Base-by-base conservation (phyloP, 2,329 filamentous ascomycete species). In the Alternaria conjuncta region DNA sequence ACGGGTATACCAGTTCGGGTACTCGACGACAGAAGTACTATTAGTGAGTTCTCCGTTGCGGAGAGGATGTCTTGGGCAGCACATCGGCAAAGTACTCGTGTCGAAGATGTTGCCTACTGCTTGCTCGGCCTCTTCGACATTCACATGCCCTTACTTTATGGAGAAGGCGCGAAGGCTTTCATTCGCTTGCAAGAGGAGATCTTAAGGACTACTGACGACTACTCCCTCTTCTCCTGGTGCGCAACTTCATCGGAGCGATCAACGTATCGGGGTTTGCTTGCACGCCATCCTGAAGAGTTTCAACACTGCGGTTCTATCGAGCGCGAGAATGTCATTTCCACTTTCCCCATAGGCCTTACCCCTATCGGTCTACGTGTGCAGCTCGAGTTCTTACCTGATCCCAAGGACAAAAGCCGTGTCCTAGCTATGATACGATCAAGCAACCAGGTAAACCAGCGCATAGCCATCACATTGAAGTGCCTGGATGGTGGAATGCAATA, bases 401-500 rank as follows among this genome's bases (percentile, higher is more conserved):
- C 68, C 1, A 55, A 64, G 10, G 67, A 73, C 41, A 64, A 61
- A 21, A 67, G 54, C 2, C 60, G 64, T 18, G 55, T 65, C 11
- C 59, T 73, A 1, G 73, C 66, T 5, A 60, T 75, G 32, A 66
- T 74, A 9, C 71, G 71, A 2, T 71, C 71, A 3, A 69, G 59
- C 51, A 72, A 73, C 21, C 18, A 64, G 12, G 59, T 73, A 49
- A 72, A 70, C 23, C 71, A 73, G 36, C 66, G 73, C 11, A 53
- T 75, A 11, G 73, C 71, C 12, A 73, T 75, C 8, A 57, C 63
- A 12, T 57, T 74, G 4, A 74, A 69, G 15, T 69, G 69, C 25
- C 55, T 75, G 3, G 73, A 75, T 23, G 67, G 61, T 20, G 43
- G 57, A 11, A 59, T 43, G 32, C 87, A 85, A 50, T 75, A 73